A percentile compares a stretch with the other conserved stretches of the same genome.
Evolutionary conservation across 371 early-diverging fungal species (phyloP).

Genomic region (Capillidium heterosporum): DNA sequence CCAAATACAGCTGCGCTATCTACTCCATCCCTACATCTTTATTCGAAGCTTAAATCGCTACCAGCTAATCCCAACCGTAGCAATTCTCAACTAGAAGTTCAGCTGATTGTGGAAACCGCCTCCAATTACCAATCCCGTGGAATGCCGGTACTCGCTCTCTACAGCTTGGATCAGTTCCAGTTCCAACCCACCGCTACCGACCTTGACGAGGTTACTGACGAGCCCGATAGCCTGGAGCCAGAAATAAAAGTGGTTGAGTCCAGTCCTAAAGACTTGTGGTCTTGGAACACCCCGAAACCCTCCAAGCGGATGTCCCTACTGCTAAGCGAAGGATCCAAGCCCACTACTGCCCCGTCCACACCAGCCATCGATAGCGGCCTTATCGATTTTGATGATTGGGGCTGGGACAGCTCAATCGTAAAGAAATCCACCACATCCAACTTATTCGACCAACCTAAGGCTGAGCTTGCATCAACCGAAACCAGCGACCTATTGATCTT

Average conservation of each 20-base stretch:
- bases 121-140: background rate
- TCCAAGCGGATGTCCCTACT: too few species aligned
- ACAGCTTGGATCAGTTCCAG: background rate
- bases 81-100: background rate
- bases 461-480: background rate
- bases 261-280: too few species aligned
- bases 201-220: background rate
- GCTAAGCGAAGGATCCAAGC: too few species aligned
- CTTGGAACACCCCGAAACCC: too few species aligned
- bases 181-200: too few species aligned
- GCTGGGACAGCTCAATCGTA: background rate
- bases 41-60: background rate
- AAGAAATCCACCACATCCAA: background rate
- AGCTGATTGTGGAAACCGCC: background rate
- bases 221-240: background rate
- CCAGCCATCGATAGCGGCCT: conserved; percentile 1
- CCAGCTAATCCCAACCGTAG: background rate
- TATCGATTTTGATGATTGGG: conserved; percentile 3
- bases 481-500: background rate
- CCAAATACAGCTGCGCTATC: too few species aligned
- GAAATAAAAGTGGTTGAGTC: background rate
- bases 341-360: too few species aligned
- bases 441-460: background rate
- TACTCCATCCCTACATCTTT: background rate
- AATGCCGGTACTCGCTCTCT: background rate